Evolutionary conservation across 495 filamentous ascomycete species (phyloP), one percentile per base, ranked within the genome.

Genomic region (Aspergillus haitiensis): DNA sequence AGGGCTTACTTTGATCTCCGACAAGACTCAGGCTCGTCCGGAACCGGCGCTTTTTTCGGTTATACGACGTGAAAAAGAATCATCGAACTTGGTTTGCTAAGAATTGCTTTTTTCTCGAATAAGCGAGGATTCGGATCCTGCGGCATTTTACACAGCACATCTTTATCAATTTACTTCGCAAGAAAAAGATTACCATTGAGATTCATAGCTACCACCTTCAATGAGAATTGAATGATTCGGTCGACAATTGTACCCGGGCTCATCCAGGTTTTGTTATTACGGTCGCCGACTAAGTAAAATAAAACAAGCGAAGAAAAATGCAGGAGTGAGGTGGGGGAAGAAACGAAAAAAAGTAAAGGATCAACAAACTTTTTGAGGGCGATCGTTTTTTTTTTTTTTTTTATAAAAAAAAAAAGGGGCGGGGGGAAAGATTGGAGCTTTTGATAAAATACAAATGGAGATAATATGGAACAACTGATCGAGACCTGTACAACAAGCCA

Each of bases 61-160:
- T 34, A 11, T 48, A 6, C 27, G 35, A 13, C 50, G 32, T 40
- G 11, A 21, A 60, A 60, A 60, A 18, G 32, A 53, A 18, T 39
- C 58, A 50, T 39, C 50, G 42, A 50, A 53, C 40, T 7, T 40
- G 39, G 9, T 36, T 49, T n/a, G 16, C n/a, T 15, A 36, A 48
- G 42, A 15, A 46, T 54, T 21, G 53, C 33, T 50, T 54, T 49
- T 48, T 54, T 54, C 32, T 46, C 31, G 9, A 54, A 42, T 33
- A 35, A 44, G 37, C 18, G 47, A 51, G 42, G 50, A 60, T 52
- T 49, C 49, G 56, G n/a, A 59, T 52, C 13, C 57, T 46, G n/a
- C 35, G 44, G 50, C 40, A 60, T 16, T 47, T 54, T 60, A 47
- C 50, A 27, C 21, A 54, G 48, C 40, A 12, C 50, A 53, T 60